Evolutionary conservation across 202 grass and related monocot species (phyloP).

Genomic region (Musa balbisiana): DNA sequence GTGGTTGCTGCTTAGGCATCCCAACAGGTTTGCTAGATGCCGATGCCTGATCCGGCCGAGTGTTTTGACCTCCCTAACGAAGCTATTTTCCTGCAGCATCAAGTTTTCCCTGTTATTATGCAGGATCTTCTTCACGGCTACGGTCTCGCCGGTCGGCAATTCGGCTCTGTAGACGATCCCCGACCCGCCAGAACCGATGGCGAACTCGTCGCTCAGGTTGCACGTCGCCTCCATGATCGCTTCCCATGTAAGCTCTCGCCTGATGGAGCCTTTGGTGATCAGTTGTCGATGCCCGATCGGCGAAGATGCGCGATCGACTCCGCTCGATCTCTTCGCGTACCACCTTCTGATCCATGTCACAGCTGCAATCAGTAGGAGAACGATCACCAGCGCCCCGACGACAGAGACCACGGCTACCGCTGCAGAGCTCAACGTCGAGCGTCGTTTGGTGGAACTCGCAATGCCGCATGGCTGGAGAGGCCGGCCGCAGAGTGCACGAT

Average conservation of each 20-base stretch:
- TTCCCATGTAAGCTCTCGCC: slow-evolving; percentile 81
- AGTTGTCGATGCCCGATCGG: slow-evolving; percentile 40
- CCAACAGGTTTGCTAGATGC: slow-evolving; percentile 86
- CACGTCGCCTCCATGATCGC: slow-evolving; percentile 76
- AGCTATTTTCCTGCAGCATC: slow-evolving; percentile 53
- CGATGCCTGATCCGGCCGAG: slow-evolving; percentile 67
- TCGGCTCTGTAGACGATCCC: slow-evolving; percentile 80
- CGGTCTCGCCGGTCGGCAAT: slow-evolving; percentile 66
- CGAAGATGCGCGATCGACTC: slow-evolving; percentile 52
- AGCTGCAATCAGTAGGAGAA: slow-evolving; percentile 38
- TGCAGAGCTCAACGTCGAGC: slow-evolving; percentile 30
- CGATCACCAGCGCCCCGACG: slow-evolving; percentile 35
- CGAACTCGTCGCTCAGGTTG: slow-evolving; percentile 78
- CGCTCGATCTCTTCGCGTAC: slow-evolving; percentile 14
- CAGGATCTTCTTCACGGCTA: slow-evolving; percentile 72
- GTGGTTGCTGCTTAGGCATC: slow-evolving; percentile 39
- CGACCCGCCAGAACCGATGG: slow-evolving; percentile 67
- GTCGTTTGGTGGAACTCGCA: background rate
- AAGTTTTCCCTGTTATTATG: slow-evolving; percentile 40
- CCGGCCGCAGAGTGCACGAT: slow-evolving; percentile 50
- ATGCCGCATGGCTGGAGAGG: slow-evolving; percentile 38
- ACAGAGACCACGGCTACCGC: slow-evolving; percentile 56
- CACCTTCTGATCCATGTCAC: slow-evolving; percentile 26
- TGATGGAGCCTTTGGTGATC: slow-evolving; percentile 54
- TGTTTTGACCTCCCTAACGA: slow-evolving; percentile 73